Conservation (phyloP, 2,329 filamentous ascomycete genomes). For the Aspergillus sp. region DNA sequence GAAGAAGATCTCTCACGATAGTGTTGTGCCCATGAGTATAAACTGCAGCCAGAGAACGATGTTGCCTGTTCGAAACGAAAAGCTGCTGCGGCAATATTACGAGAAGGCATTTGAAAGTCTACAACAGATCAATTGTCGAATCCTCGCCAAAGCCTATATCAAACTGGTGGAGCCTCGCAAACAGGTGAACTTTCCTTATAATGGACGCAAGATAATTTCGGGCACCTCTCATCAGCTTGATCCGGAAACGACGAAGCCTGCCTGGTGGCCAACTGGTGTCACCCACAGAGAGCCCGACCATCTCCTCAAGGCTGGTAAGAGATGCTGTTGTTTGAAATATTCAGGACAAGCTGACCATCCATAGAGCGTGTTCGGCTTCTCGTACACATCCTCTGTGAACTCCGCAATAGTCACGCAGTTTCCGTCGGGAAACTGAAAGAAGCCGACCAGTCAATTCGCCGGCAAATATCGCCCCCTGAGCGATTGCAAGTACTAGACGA, state of each 20-base stretch:
- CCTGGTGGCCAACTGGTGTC: slow-evolving; percentile 36
- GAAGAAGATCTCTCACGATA: too few relatives aligned
- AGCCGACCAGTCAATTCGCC: slow-evolving; percentile 34
- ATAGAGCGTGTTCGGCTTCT: slow-evolving; percentile 36
- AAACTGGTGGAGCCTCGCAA: slow-evolving; percentile 41
- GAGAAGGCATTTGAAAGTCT: slow-evolving; percentile 33
- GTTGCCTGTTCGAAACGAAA: slow-evolving; percentile 22
- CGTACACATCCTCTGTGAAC: slow-evolving; percentile 35
- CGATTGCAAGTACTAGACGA: slow-evolving; percentile 35
- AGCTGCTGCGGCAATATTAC: slow-evolving; percentile 30
- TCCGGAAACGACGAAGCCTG: slow-evolving; percentile 36
- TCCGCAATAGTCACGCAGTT: slow-evolving; percentile 30
- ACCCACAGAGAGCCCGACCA: slow-evolving; percentile 44
- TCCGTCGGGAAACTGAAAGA: slow-evolving; percentile 35
- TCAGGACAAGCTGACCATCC: neutral
- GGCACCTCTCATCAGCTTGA: slow-evolving; percentile 25
- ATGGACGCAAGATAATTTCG: slow-evolving; percentile 27
- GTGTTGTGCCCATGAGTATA: too few relatives aligned
- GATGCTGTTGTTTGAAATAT: neutral
- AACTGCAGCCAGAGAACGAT: slow-evolving; percentile 18
- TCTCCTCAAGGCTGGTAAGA: slow-evolving; percentile 36
- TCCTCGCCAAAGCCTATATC: slow-evolving; percentile 39
- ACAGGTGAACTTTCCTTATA: slow-evolving; percentile 42
- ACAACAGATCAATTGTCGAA: slow-evolving; percentile 38
- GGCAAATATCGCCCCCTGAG: slow-evolving; percentile 31